A percentile compares a stretch with the other conserved stretches of the same genome.
Evolutionary conservation across 129 eudicot species (phyloP).

Genomic region (Logfia minima): DNA sequence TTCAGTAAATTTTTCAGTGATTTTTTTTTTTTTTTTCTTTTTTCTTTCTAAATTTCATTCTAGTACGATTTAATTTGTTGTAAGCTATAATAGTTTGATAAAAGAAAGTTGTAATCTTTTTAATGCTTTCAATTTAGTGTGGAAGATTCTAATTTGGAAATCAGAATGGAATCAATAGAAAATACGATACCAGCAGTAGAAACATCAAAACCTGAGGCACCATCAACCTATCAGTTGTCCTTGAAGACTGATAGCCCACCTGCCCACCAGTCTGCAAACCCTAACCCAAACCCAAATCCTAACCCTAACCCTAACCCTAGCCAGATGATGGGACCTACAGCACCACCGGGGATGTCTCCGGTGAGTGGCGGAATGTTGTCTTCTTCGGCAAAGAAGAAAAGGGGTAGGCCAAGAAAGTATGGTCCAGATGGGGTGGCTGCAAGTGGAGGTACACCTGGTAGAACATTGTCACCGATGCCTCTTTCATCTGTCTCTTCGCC

Average conservation of each 20-base stretch:
- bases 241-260: conserved; percentile 40
- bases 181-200: conserved; percentile 42
- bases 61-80: not conserved
- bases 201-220: conserved; percentile 42
- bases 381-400: conserved; percentile 62
- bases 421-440: conserved; percentile 49
- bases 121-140: not conserved
- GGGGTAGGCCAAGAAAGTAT: conserved; percentile 85
- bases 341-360: conserved; percentile 27
- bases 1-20: not conserved
- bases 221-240: conserved; percentile 55
- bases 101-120: not conserved
- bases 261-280: conserved; percentile 16
- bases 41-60: not conserved
- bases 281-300: not conserved
- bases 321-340: conserved; percentile 4
- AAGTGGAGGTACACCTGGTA: conserved; percentile 15
- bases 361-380: conserved; percentile 27
- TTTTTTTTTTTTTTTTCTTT: not conserved
- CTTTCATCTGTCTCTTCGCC: conserved; percentile 47
- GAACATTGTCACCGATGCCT: conserved; percentile 46
- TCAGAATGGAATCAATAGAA: conserved; percentile 59
- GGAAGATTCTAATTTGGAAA: not conserved
- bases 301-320: not conserved
- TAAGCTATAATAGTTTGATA: conserved; percentile 7